Evolutionary conservation across 1,284 basidiomycete genomes (phyloP), one percentile per base, ranked within the genome.

Genomic region (Taiwanofungus camphoratus): DNA sequence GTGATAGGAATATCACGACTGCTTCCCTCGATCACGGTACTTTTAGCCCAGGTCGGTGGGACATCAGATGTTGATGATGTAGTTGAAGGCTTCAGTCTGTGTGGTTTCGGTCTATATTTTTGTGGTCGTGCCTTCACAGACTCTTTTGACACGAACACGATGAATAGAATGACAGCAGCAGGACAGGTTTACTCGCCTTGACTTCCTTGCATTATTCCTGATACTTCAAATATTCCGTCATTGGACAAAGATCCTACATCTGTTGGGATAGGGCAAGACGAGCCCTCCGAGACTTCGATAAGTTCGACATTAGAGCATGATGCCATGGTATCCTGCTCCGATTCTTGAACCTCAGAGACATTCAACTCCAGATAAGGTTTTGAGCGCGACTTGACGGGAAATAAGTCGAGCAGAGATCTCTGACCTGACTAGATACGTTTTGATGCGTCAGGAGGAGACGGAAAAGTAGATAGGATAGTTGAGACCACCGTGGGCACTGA

Each of bases 1-100:
- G 58, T 41, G 24, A 60, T 60, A 19, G 58, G 55, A 3, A 46
- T 37, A 12, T 59, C 58, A 15, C 54, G 52, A 41, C 48, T 55
- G 11, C 22, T 31, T 4, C 52, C 52, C 22, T 46, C 39, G 7
- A 12, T 43, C 35, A 29, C 40, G 42, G 41, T 22, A 23, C 29
- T 20, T 13, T 23, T 27, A 18, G 26, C 16, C n/a, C 11, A 31
- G 13, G 8, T 8, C 9, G 9, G 9, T n/a, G 8, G 26, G 26
- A 29, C 8, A 29, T 29, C 18, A 18, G 22, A 21, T 4, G 19
- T 24, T 27, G 11, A 13, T 8, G 43, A 13, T n/a, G 21, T 18
- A 12, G 18, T 6, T 12, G 37, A 29, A 12, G 16, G 30, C 7
- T 18, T 24, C 24, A 19, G 21, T 34, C 22, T 22, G 29, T 5